A percentile compares a stretch with the other conserved stretches of the same genome.
Conservation (phyloP, 2,329 filamentous ascomycete genomes). For the Aspergillus latus region DNA sequence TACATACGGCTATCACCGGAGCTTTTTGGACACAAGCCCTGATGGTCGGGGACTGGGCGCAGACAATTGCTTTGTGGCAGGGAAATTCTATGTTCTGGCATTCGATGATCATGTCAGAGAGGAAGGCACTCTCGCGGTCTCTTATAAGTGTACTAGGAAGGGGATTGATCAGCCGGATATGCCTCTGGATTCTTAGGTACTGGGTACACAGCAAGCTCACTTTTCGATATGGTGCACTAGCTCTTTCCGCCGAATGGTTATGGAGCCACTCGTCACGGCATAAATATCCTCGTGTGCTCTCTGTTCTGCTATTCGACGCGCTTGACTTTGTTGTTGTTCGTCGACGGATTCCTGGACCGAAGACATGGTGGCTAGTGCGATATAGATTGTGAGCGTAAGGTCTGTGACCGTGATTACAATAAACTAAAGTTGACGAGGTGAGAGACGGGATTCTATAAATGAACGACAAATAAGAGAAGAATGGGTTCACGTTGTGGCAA, state of each 20-base stretch:
- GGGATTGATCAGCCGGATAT: not conserved
- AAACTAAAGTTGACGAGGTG: not conserved
- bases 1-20: not conserved
- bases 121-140: not conserved
- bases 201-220: not conserved
- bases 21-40: not conserved
- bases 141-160: not conserved
- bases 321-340: not conserved
- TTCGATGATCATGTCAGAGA: conserved; percentile 2
- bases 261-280: not conserved
- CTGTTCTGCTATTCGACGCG: not conserved
- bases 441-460: not conserved
- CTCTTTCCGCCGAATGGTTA: not conserved
- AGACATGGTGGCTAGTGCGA: not conserved
- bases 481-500: not conserved
- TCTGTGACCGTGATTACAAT: not conserved
- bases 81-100: not conserved
- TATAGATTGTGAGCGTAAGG: not conserved
- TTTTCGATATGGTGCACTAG: not conserved
- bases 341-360: not conserved
- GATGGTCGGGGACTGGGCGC: conserved; percentile 3
- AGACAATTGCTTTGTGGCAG: conserved; percentile 9
- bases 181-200: no score
- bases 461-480: not conserved
- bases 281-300: not conserved